Percentiles rank a stretch among this genome's conserved stretches.
Evolutionary conservation across 257 asterid species (phyloP).

Genomic region (Parsonsia alboflavescens): DNA sequence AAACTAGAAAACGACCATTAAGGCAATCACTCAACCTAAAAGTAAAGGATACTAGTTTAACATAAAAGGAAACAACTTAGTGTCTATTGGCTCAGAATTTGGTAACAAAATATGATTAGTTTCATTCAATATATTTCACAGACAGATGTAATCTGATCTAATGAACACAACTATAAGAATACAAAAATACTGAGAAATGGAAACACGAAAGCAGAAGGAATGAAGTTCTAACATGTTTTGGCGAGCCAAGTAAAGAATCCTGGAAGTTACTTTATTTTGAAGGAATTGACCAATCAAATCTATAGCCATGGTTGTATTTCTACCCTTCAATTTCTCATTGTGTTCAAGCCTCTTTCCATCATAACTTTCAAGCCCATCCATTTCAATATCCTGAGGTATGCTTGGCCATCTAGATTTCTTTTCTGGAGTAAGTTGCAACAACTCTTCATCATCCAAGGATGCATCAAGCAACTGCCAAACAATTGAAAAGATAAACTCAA

Average conservation of each 20-base stretch:
- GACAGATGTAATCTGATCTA: background rate
- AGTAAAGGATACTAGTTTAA: conserved; percentile 2
- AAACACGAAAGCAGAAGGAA: conserved; percentile 26
- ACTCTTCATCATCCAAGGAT: conserved; percentile 82
- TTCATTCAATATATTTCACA: background rate
- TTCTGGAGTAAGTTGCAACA: conserved; percentile 58
- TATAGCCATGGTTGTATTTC: conserved; percentile 54
- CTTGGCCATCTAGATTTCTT: conserved; percentile 60
- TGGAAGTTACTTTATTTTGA: conserved; percentile 67
- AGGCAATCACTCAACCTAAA: background rate
- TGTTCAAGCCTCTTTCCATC: conserved; percentile 48
- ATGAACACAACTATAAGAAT: background rate
- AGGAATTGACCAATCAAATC: conserved; percentile 71
- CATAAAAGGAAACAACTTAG: background rate
- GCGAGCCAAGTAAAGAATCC: conserved; percentile 91
- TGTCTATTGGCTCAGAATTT: background rate
- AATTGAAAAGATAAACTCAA: conserved; percentile 57
- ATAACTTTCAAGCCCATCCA: conserved; percentile 38
- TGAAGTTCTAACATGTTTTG: conserved; percentile 80
- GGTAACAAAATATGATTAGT: background rate
- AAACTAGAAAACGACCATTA: background rate
- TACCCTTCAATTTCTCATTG: conserved; percentile 43
- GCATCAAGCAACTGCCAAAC: conserved; percentile 83
- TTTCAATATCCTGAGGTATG: conserved; percentile 62
- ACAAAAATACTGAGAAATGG: background rate